phyloP scores from a whole-genome alignment of 495 filamentous ascomycete genomes.

The Podospora pseudoanserina region DNA sequence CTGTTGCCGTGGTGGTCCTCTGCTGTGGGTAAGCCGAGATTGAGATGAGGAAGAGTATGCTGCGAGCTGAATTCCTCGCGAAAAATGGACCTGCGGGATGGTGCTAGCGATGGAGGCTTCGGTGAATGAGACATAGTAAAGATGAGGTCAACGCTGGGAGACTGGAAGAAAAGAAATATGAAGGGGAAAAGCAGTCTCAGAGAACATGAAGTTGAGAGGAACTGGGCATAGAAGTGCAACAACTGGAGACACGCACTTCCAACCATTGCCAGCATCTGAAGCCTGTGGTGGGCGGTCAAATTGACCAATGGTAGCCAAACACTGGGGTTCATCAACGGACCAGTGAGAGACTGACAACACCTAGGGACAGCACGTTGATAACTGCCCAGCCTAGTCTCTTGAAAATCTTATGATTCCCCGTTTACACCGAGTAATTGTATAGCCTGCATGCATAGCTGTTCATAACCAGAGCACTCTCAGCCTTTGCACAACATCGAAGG shows the following conservation, averaged over 20 bases:
- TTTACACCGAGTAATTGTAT: too few species aligned
- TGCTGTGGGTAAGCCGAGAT: constrained; percentile 3
- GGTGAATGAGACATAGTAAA: constrained; percentile 11
- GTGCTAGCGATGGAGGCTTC: constrained; percentile 14
- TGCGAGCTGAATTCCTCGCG: constrained; percentile 27
- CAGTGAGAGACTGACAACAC: too few species aligned
- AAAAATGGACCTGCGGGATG: constrained; percentile 30
- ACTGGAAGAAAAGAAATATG: not conserved
- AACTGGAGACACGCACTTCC: not conserved
- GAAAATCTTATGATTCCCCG: too few species aligned
- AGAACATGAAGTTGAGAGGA: not conserved
- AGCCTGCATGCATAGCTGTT: too few species aligned
- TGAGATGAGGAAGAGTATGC: constrained; percentile 9
- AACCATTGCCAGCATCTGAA: not conserved
- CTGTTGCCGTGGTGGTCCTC: not conserved
- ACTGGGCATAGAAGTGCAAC: not conserved
- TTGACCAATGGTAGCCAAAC: too few species aligned
- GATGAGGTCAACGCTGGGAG: not conserved
- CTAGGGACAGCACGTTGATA: too few species aligned
- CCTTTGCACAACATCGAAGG: too few species aligned
- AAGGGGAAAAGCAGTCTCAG: not conserved
- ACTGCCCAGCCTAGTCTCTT: too few species aligned
- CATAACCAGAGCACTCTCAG: too few species aligned
- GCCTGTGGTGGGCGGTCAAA: not conserved
- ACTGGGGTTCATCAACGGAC: too few species aligned